A percentile compares a stretch with the other conserved stretches of the same genome.
These are phyloP conservation scores for Ambrosiella cleistominuta DNA, from an alignment of 2,329 filamentous ascomycete species.

Conservation along the genomic window DNA sequence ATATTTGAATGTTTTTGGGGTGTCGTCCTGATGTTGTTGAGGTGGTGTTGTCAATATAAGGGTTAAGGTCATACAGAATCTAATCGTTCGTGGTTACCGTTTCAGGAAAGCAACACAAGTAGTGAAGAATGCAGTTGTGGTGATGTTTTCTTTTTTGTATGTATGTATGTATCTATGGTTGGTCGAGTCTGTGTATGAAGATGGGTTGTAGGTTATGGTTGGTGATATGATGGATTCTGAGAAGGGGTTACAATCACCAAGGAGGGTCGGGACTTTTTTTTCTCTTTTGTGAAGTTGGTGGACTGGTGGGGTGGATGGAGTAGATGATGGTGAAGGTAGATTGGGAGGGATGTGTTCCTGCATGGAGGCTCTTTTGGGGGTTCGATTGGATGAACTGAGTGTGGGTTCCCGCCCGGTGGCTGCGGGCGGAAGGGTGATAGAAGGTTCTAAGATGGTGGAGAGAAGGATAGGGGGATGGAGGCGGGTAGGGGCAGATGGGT, in stretches of 20 bases:
- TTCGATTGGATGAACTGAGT: not conserved
- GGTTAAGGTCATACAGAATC: not conserved
- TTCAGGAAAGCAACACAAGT: not conserved
- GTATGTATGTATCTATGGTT: no score
- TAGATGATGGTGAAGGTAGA: no score
- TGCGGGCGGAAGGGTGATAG: not conserved
- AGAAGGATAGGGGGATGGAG: not conserved
- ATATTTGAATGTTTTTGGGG: not conserved
- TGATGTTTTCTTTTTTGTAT: not conserved
- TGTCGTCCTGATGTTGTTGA: not conserved
- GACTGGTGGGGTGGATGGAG: no score
- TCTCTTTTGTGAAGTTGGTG: no score
- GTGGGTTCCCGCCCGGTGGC: not conserved
- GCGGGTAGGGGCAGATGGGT: not conserved
- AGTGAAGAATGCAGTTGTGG: not conserved
- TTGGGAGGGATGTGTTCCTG: no score
- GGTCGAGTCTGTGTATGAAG: no score
- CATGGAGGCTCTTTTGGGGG: no score
- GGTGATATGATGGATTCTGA: no score
- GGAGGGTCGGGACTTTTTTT: no score
- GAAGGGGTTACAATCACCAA: no score
- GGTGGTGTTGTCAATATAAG: not conserved
- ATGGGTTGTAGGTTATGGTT: no score
- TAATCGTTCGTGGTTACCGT: not conserved
- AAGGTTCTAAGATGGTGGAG: not conserved